Evolutionary conservation across 2,329 filamentous ascomycete species (phyloP).

Genomic region (Scleromitrula shiraiana): DNA sequence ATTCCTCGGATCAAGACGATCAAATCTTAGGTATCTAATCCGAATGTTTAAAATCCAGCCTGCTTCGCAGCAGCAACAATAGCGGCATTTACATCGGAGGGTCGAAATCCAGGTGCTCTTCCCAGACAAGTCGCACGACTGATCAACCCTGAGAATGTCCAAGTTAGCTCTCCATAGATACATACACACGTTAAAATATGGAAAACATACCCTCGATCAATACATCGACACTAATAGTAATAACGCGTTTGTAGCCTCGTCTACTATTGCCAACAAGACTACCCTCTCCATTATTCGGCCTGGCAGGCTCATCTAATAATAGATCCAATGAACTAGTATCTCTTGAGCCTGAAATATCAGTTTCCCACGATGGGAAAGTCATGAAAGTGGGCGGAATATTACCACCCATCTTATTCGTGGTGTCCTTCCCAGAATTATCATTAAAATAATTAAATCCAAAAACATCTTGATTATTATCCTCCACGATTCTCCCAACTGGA

Average conservation of each 20-base stretch:
- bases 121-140: constrained; percentile 26
- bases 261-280: constrained; percentile 4
- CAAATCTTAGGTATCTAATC: neutral
- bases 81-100: constrained; percentile 28
- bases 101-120: constrained; percentile 26
- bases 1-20: no score
- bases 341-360: neutral
- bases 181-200: neutral
- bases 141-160: constrained; percentile 21
- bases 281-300: neutral
- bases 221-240: constrained; percentile 27
- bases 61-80: constrained; percentile 12
- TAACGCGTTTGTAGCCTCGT: constrained; percentile 14
- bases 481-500: constrained; percentile 8
- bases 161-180: neutral
- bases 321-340: neutral
- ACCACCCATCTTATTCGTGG: neutral
- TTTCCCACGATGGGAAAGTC: neutral
- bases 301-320: neutral
- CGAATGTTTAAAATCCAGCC: neutral
- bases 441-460: neutral
- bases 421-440: neutral
- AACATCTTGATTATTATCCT: neutral
- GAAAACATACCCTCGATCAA: constrained; percentile 28
- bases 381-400: neutral